Base-by-base conservation (phyloP, 805 yeast species). In the Teunomyces atbi region DNA sequence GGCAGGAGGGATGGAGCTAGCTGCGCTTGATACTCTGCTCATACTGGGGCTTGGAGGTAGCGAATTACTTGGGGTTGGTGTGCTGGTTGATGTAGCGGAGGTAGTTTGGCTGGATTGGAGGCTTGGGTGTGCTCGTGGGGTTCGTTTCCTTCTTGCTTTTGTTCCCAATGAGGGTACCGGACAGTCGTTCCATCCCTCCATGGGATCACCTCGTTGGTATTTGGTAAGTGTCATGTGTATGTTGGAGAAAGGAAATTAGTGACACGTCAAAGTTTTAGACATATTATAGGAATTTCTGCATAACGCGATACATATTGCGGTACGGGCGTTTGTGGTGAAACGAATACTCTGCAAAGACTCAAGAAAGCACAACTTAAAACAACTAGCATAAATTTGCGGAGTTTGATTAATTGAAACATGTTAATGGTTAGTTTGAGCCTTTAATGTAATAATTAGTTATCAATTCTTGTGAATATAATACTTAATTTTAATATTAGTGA, bases 171-270 rank as follows among this genome's bases (percentile, higher is more conserved):
- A 40, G n/a, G 35, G 50, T 1, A 72, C 62, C 0, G 83, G 83
- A 56, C 84, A 81, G 59, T 82, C 87, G 55, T 82, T 82, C 86
- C 86, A 82, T 11, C 85, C 86, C 49, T 65, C 71, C 54, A 67
- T 66, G 26, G 59, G 55, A 32, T 63, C 73, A 2, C 74, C 74
- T 38, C 68, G 45, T 49, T 70, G 76, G 52, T 57, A 62, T 37
- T 62, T 68, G 2, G 73, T 66, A 44, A 68, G 46, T 23, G 67
- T 57, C 64, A 62, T 65, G 41, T 39, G 6, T 27, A 20, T 23
- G 27, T 36, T 12, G n/a, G n/a, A 19, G 37, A 34, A 19, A 21
- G 39, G 13, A 19, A 21, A 6, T 35, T 36, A n/a, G 28, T n/a
- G 39, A 36, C 39, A 36, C 39, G 39, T 36, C 13, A 36, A 36